Evolutionary conservation across 129 eudicot genomes (phyloP), one percentile per base, ranked within the genome.

Genomic region (Dittrichia graveolens): DNA sequence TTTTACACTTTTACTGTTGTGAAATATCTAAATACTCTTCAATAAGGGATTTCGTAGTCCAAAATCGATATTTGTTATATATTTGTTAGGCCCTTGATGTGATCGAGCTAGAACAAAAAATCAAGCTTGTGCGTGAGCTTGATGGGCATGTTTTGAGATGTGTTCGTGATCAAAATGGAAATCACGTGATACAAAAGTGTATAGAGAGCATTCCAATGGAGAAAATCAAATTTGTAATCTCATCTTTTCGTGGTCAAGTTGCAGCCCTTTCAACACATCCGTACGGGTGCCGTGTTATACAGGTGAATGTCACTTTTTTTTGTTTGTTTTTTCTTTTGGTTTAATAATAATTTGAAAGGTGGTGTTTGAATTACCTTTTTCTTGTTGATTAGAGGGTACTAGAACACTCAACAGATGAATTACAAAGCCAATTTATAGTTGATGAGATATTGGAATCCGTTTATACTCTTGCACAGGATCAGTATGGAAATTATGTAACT

Each of bases 111-210:
- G 97, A 91, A 18, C 97, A 91, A 71, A 86, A 91, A 69, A 56
- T 66, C 6, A 82, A 78, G 76, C 87, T 91, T 43, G 88, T 91
- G 11, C 56, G 50, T 57, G 97, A 91, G 83, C 88, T 91, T 8
- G 97, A 91, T 61, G 97, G 97, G 13, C 93, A 91, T 83, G 89
- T 91, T 48, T 62, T 89, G 54, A 66, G 85, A 69, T 91, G 97
- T 73, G 97, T 91, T 42, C 97, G 90, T 61, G 97, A 91, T 78
- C 96, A 89, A 64, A 91, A 91, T 44, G 97, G 97, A 43, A 91
- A 91, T 78, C 97, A 88, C 72, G 97, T 88, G 46, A 82, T 91
- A 57, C 96, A 91, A 14, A 91, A 91, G 74, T 91, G 97, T 69
- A 88, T 91, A 19, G 97, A 91, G 74, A 75, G 96, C 65, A 80